Conservation (phyloP, 2,329 filamentous ascomycete species). For the Colletotrichum liaoningense region DNA sequence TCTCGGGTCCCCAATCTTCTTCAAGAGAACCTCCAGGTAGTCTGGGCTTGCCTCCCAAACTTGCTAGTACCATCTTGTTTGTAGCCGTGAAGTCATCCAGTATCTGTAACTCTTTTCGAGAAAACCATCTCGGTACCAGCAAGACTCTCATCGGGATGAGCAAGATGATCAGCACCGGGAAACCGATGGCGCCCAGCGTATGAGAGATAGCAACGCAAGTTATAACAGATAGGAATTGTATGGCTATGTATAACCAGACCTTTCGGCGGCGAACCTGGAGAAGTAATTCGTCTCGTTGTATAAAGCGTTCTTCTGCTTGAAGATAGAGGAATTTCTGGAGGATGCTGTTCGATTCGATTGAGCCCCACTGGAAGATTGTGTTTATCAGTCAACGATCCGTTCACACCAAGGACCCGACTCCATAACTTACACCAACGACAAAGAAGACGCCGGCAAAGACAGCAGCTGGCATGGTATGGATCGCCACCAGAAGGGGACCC, state of each 20-base stretch:
- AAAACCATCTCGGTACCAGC: slow-evolving; percentile 62
- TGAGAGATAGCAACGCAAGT: slow-evolving; percentile 69
- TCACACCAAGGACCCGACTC: not conserved
- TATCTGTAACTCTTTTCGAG: slow-evolving; percentile 56
- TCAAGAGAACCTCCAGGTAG: slow-evolving; percentile 44
- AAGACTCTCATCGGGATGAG: slow-evolving; percentile 65
- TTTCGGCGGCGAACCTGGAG: slow-evolving; percentile 54
- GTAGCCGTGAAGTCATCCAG: slow-evolving; percentile 66
- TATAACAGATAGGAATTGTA: slow-evolving; percentile 63
- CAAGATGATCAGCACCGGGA: slow-evolving; percentile 67
- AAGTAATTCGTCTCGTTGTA: slow-evolving; percentile 59
- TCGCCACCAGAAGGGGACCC: slow-evolving; percentile 55
- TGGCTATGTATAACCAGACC: slow-evolving; percentile 61
- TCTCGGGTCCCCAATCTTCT: slow-evolving; percentile 39
- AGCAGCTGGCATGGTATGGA: slow-evolving; percentile 65
- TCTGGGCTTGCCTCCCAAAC: slow-evolving; percentile 59
- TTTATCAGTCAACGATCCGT: not conserved
- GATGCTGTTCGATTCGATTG: slow-evolving; percentile 64
- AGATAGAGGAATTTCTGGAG: slow-evolving; percentile 53
- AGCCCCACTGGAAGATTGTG: slow-evolving; percentile 49
- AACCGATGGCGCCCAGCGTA: slow-evolving; percentile 69
- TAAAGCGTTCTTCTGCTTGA: slow-evolving; percentile 56
- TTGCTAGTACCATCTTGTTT: slow-evolving; percentile 63
- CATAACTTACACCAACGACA: slow-evolving; percentile 61
- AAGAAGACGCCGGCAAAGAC: slow-evolving; percentile 69